Conservation (phyloP, 345 rosid species). For the Raphanus raphanistrum region DNA sequence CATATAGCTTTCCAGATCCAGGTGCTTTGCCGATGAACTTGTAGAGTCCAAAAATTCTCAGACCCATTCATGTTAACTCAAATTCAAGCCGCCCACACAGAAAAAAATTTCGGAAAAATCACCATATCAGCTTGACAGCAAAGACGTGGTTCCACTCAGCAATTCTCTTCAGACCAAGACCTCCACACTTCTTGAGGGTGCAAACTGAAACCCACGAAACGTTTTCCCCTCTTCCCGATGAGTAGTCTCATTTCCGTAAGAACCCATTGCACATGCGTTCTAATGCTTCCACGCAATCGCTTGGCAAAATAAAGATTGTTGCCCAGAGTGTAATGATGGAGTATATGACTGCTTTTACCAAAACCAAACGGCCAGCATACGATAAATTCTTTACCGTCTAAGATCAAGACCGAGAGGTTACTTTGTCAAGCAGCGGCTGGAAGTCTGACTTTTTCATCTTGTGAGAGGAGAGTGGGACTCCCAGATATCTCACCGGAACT, state of each 20-base stretch:
- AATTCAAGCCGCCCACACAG: neutral
- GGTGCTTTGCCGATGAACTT: neutral
- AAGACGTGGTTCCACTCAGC: neutral
- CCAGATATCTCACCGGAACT: no score
- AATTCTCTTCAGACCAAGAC: neutral
- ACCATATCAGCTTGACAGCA: no score
- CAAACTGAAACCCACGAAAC: neutral
- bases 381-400: neutral
- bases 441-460: no score
- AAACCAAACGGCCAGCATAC: neutral
- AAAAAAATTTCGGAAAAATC: no score
- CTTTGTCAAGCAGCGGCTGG: neutral
- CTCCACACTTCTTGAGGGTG: neutral
- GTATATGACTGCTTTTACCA: no score
- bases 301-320: neutral
- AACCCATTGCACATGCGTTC: neutral
- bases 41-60: neutral
- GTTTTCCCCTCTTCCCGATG: no score
- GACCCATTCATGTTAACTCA: neutral
- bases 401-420: neutral
- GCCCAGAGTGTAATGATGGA: neutral
- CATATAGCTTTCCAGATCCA: neutral
- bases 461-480: no score
- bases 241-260: no score
- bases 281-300: neutral